These are phyloP conservation scores for Cyberlindnera sargentensis DNA, from an alignment of 805 yeast species.

Conservation along the genomic window DNA sequence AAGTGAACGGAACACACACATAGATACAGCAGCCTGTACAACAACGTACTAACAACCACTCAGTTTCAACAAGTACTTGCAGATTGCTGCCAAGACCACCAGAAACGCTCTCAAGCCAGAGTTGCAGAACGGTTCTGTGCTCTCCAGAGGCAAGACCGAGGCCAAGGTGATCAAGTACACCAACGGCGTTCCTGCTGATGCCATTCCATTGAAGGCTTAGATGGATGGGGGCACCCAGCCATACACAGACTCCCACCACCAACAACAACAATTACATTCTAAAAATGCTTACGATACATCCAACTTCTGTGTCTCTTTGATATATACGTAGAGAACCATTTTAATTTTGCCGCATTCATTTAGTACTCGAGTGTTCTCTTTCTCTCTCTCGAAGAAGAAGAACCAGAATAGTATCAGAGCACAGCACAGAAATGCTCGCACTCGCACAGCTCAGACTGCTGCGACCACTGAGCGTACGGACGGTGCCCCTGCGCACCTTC, in stretches of 20 bases:
- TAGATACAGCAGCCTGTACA: background rate
- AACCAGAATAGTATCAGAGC: too few relatives aligned
- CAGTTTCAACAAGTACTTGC: conserved; percentile 80
- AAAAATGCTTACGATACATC: conserved; percentile 1
- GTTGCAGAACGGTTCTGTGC: conserved; percentile 58
- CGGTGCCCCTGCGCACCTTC: too few relatives aligned
- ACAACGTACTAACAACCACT: background rate
- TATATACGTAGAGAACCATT: too few relatives aligned
- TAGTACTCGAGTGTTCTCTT: too few relatives aligned
- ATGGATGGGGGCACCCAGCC: background rate
- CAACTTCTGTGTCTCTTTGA: too few relatives aligned
- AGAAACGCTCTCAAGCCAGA: conserved; percentile 88
- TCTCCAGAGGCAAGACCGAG: conserved; percentile 69
- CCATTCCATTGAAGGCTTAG: conserved; percentile 26
- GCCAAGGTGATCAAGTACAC: conserved; percentile 64
- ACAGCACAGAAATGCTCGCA: too few relatives aligned
- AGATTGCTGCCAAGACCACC: conserved; percentile 83
- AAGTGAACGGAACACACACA: too few relatives aligned
- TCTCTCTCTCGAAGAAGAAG: too few relatives aligned
- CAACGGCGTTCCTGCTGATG: conserved; percentile 49
- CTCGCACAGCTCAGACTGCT: too few relatives aligned
- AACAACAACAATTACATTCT: background rate
- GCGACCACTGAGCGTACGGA: too few relatives aligned
- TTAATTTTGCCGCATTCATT: too few relatives aligned
- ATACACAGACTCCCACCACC: too few relatives aligned